phyloP scores from a whole-genome alignment of 2,329 filamentous ascomycete species.

The Amauroascus niger region DNA sequence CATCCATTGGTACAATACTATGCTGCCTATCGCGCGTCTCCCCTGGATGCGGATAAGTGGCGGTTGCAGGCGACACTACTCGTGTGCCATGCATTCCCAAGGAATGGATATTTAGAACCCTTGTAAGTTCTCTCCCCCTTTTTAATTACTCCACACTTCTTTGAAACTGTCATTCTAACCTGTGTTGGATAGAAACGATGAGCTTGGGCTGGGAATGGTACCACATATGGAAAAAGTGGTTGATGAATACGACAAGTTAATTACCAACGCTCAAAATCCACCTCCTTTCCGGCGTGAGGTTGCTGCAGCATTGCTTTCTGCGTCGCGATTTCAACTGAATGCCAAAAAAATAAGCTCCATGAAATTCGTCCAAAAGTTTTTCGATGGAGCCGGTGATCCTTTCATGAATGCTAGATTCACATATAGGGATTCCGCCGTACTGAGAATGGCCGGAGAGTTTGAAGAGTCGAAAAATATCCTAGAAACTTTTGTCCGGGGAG shows the following conservation, averaged over 20 bases:
- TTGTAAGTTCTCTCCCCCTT: background rate
- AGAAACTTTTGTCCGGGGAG: background rate
- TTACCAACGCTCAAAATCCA: background rate
- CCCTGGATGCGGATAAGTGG: background rate
- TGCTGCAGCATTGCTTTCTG: background rate
- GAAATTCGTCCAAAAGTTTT: background rate
- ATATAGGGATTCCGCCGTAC: background rate
- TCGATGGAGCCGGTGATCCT: background rate
- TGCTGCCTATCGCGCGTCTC: conserved; percentile 3
- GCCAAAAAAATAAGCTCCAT: conserved; percentile 4
- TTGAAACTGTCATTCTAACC: background rate
- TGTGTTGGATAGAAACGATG: background rate
- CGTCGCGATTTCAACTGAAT: background rate
- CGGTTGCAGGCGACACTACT: conserved; percentile 8
- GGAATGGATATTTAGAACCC: conserved; percentile 7
- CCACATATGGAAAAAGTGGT: conserved; percentile 6
- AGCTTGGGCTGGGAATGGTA: background rate
- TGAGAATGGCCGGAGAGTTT: background rate
- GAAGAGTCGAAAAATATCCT: background rate
- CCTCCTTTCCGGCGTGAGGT: background rate
- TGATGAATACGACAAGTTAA: conserved; percentile 1
- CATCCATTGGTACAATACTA: conserved; percentile 17
- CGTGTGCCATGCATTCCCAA: conserved; percentile 11
- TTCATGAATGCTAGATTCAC: conserved; percentile 8
- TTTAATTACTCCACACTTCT: background rate